A percentile compares a stretch with the other conserved stretches of the same genome.
These are phyloP conservation scores for Halophytophthora polymorphica DNA, from an alignment of 352 stramenopile genomes.

Conservation along the genomic window DNA sequence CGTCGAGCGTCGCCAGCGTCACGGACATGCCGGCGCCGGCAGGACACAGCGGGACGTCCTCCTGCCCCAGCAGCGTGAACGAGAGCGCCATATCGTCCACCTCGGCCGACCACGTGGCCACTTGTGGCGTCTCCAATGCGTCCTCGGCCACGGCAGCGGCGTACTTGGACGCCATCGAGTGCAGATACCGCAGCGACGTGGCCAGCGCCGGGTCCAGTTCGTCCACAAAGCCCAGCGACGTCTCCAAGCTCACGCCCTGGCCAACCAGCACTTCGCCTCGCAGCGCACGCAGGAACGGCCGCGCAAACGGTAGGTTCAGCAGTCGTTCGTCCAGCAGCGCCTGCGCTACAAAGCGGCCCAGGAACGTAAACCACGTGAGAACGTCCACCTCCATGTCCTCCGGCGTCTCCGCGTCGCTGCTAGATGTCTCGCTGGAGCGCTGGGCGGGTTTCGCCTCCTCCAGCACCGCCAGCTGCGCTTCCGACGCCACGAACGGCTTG, in stretches of 20 bases:
- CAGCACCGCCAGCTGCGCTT: neutral
- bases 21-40: conserved; percentile 45
- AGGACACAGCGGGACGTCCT: conserved; percentile 46
- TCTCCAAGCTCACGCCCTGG: conserved; percentile 27
- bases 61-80: conserved; percentile 76
- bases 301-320: conserved; percentile 76
- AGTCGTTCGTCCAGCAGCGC: conserved; percentile 81
- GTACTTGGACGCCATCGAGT: conserved; percentile 26
- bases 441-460: conserved; percentile 13
- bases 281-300: conserved; percentile 63
- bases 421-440: conserved; percentile 8
- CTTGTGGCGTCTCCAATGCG: conserved; percentile 14
- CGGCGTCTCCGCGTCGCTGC: conserved; percentile 13
- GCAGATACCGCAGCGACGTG: conserved; percentile 62
- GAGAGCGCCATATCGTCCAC: conserved; percentile 67
- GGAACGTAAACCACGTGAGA: conserved; percentile 65
- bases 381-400: conserved; percentile 23
- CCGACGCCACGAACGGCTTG: conserved; percentile 24
- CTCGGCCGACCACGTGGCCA: conserved; percentile 21
- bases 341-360: conserved; percentile 67
- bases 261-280: conserved; percentile 56
- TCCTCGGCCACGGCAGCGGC: neutral
- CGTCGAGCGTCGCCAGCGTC: conserved; percentile 36
- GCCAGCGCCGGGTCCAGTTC: conserved; percentile 70
- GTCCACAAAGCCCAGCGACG: conserved; percentile 56